Conservation (phyloP, 139 green algal species). For the Chlamydomonas urium region DNA sequence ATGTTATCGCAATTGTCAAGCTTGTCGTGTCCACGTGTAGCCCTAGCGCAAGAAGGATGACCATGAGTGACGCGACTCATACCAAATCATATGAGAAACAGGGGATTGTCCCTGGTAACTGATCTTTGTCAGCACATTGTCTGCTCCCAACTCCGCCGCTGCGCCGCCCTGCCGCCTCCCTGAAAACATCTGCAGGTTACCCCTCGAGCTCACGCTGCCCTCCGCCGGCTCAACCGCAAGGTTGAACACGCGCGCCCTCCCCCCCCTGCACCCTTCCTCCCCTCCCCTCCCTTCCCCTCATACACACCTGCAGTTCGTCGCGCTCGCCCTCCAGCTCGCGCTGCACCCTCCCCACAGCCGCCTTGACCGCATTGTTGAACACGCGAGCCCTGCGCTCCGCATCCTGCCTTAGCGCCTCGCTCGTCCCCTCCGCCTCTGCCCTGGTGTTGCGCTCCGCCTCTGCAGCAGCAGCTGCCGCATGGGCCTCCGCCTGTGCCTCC, state of each 20-base stretch:
- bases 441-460: conserved; percentile 40
- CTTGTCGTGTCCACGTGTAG: too few relatives aligned
- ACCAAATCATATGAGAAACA: too few relatives aligned
- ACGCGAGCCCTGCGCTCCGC: conserved; percentile 42
- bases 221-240: neutral
- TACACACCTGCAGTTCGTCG: conserved; percentile 26
- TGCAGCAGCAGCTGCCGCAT: conserved; percentile 37
- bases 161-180: too few relatives aligned
- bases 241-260: neutral
- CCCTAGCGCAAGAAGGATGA: too few relatives aligned
- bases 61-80: too few relatives aligned
- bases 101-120: too few relatives aligned
- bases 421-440: conserved; percentile 39
- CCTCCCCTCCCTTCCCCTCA: neutral
- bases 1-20: too few relatives aligned
- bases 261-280: neutral
- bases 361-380: conserved; percentile 55
- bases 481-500: conserved; percentile 27
- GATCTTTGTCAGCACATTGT: too few relatives aligned
- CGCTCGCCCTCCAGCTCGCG: conserved; percentile 45
- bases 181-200: too few relatives aligned
- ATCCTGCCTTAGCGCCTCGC: conserved; percentile 36
- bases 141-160: too few relatives aligned
- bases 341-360: conserved; percentile 40
- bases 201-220: too few relatives aligned